Percentiles rank a stretch among this genome's conserved stretches.
These are phyloP conservation scores for Colletotrichum limetticola DNA, from an alignment of 2,329 filamentous ascomycete species.

Conservation along the genomic window DNA sequence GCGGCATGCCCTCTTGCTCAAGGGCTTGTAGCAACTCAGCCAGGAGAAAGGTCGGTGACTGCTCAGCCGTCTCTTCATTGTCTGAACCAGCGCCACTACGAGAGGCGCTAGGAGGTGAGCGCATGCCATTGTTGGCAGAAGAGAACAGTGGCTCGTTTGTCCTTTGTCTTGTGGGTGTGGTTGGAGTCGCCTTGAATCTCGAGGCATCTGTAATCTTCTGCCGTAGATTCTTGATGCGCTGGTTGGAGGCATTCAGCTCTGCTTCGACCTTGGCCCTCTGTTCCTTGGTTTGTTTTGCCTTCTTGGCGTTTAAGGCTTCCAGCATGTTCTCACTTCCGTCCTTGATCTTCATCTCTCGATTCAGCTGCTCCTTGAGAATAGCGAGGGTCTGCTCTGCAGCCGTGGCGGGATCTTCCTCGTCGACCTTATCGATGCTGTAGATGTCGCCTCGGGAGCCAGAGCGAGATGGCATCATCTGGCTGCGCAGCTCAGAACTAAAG, in stretches of 20 bases:
- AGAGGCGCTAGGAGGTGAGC: conserved; percentile 68
- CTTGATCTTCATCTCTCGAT: conserved; percentile 97
- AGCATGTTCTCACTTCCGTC: conserved; percentile 97
- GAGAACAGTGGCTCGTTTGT: conserved; percentile 58
- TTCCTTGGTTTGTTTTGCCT: conserved; percentile 93
- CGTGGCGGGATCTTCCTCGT: conserved; percentile 67
- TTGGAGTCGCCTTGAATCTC: conserved; percentile 56
- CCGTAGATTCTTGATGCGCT: conserved; percentile 70
- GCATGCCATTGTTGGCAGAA: conserved; percentile 53
- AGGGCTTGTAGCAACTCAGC: conserved; percentile 91
- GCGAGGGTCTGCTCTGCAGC: conserved; percentile 79
- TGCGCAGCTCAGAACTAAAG: conserved; percentile 89
- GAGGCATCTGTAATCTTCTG: conserved; percentile 71
- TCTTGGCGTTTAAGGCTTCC: conserved; percentile 93
- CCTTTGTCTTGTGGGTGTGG: conserved; percentile 64
- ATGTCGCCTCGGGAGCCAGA: conserved; percentile 67
- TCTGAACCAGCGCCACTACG: conserved; percentile 69
- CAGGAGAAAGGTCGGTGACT: conserved; percentile 88
- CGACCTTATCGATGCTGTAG: conserved; percentile 65
- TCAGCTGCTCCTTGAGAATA: conserved; percentile 83
- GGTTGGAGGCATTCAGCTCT: conserved; percentile 90
- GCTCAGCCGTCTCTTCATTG: conserved; percentile 75
- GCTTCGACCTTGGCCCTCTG: conserved; percentile 83
- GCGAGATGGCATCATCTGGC: conserved; percentile 73
- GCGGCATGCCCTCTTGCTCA: conserved; percentile 85